Percentiles rank a stretch among this genome's conserved stretches.
phyloP scores from a whole-genome alignment of 768 basidiomycete species.

The Leccinum boreale region DNA sequence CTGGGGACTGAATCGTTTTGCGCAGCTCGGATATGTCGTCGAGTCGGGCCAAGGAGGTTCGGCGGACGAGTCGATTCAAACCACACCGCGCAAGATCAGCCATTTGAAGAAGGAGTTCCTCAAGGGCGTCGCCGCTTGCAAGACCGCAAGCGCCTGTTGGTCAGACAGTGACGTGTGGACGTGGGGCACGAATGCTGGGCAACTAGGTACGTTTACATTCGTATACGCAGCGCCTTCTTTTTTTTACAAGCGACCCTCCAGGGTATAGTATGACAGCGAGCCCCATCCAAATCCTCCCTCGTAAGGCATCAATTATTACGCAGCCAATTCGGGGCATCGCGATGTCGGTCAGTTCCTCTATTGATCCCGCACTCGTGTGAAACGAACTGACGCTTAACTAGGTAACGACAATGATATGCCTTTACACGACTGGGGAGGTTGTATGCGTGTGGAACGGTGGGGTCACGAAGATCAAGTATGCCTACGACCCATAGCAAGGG shows the following conservation, averaged over 20 bases:
- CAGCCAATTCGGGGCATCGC: slow-evolving; percentile 69
- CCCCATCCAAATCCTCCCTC: slow-evolving; percentile 71
- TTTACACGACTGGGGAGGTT: slow-evolving; percentile 78
- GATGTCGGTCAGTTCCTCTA: slow-evolving; percentile 55
- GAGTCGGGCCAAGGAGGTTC: slow-evolving; percentile 49
- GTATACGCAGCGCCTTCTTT: background rate
- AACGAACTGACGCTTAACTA: slow-evolving; percentile 24
- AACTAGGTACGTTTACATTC: slow-evolving; percentile 58
- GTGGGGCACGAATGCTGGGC: slow-evolving; percentile 93
- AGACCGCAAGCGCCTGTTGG: slow-evolving; percentile 88
- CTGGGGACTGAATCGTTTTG: slow-evolving; percentile 89
- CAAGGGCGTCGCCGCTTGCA: slow-evolving; percentile 81
- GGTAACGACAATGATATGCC: slow-evolving; percentile 82
- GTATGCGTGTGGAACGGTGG: slow-evolving; percentile 78
- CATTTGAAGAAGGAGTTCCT: slow-evolving; percentile 76
- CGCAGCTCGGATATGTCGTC: slow-evolving; percentile 83
- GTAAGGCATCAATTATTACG: slow-evolving; percentile 76
- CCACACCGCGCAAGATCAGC: slow-evolving; percentile 71
- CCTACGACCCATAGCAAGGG: background rate
- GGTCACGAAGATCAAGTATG: slow-evolving; percentile 70
- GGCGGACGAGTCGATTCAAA: slow-evolving; percentile 73
- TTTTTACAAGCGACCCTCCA: slow-evolving; percentile 18
- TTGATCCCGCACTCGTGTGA: background rate
- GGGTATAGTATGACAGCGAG: slow-evolving; percentile 77
- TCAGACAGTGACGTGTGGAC: slow-evolving; percentile 70